phyloP scores from a whole-genome alignment of 2,329 filamentous ascomycete species.

The Calonectria montana region DNA sequence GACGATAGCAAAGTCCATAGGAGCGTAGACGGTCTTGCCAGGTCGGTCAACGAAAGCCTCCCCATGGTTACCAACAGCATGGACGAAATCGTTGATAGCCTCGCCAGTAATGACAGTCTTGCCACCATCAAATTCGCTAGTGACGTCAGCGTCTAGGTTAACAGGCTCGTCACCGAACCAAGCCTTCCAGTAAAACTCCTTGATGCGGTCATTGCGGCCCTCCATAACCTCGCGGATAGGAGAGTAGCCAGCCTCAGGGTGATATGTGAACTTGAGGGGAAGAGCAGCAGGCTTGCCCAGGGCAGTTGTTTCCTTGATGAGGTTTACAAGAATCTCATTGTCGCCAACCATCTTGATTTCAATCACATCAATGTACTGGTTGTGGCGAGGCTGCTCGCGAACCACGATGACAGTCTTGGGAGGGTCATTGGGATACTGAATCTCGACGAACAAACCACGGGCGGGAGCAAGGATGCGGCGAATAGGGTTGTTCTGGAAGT shows the following conservation, averaged over 20 bases:
- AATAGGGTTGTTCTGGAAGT: conserved; percentile 97
- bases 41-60: conserved; percentile 97
- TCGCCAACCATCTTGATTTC: conserved; percentile 81
- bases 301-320: conserved; percentile 94
- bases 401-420: conserved; percentile 86
- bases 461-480: conserved; percentile 89
- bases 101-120: conserved; percentile 87
- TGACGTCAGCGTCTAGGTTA: conserved; percentile 86
- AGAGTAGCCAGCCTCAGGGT: conserved; percentile 96
- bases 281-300: conserved; percentile 85
- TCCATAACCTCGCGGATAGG: conserved; percentile 98
- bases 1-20: conserved; percentile 99
- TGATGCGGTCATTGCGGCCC: conserved; percentile 95
- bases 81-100: conserved; percentile 98
- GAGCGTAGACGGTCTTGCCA: conserved; percentile 92
- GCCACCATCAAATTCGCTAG: conserved; percentile 90
- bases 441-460: conserved; percentile 89
- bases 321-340: conserved; percentile 85
- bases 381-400: conserved; percentile 86
- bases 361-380: conserved; percentile 88
- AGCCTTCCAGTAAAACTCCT: conserved; percentile 98
- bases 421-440: conserved; percentile 83
- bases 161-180: conserved; percentile 93
- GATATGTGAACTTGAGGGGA: conserved; percentile 90
- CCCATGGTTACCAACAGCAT: conserved; percentile 96